Evolutionary conservation across 345 rosid species (phyloP), one percentile per base, ranked within the genome.

Genomic region (Pugionium cornutum): DNA sequence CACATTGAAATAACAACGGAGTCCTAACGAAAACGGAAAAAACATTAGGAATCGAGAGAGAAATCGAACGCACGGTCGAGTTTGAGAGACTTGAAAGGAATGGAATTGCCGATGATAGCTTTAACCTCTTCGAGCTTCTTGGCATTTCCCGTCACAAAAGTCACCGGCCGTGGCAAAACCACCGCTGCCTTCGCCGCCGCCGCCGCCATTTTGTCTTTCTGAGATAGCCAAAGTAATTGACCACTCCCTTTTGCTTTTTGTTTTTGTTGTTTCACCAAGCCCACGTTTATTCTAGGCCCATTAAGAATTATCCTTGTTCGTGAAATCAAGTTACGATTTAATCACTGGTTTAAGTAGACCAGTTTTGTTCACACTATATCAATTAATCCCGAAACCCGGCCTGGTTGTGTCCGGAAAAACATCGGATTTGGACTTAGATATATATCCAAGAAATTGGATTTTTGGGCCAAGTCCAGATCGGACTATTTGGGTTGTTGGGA

Each of bases 41-140:
- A n/a, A 33, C 55, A 62, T 8, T 26, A 6, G 58, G 11, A 31
- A 30, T 28, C 4, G 40, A 40, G 57, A 28, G 46, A 34, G 51
- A 47, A 9, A 28, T 41, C 30, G 48, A 37, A 42, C 52, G 65
- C 53, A 92, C 98, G 48, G 55, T 94, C 95, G 71, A 94, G 83
- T 77, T 94, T 94, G 75, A 81, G 86, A 41, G 99, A 88, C 70
- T 76, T 92, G 53, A 94, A 79, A 35, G 97, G 99, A 58, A 94
- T 76, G 10, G 96, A 78, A 27, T 82, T 79, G 7, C 97, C 96
- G 81, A 94, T 67, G 8, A 94, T 94, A 42, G 83, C 81, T 56
- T 88, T 89, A 28, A 94, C 99, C 74, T 94, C 97, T 53, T 94
- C 99, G 4, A 90, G 92, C 77, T 94, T 94, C 83, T 90, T 90